Evolutionary conservation across 106 monocot genomes (phyloP).

Genomic region (Dendrobium huoshanense): DNA sequence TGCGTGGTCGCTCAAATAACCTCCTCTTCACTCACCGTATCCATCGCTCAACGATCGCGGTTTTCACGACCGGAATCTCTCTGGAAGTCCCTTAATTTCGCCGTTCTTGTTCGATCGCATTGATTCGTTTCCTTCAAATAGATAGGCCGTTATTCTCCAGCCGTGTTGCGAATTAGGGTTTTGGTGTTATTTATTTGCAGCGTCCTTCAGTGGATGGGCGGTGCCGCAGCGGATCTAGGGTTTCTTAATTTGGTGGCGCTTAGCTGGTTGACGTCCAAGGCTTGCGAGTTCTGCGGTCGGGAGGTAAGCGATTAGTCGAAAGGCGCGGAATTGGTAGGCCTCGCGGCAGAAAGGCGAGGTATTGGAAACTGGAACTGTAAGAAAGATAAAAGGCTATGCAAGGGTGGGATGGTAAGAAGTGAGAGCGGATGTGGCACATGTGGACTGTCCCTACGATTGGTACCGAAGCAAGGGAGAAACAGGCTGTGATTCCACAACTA

Average conservation of each 20-base stretch:
- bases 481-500: constrained; percentile 7
- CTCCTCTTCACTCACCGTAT: neutral
- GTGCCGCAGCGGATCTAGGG: constrained; percentile 15
- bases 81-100: constrained; percentile 18
- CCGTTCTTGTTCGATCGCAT: neutral
- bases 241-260: constrained; percentile 5
- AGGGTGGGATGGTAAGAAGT: constrained; percentile 59
- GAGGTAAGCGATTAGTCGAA: neutral
- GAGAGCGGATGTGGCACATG: constrained; percentile 50
- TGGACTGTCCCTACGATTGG: constrained; percentile 37
- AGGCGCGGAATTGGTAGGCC: constrained; percentile 21
- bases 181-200: neutral
- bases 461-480: constrained; percentile 13
- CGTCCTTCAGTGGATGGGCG: neutral
- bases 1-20: constrained; percentile 1
- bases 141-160: neutral
- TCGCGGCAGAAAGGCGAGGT: constrained; percentile 14
- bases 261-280: constrained; percentile 8
- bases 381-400: constrained; percentile 60
- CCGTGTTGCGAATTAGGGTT: constrained; percentile 11
- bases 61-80: constrained; percentile 14
- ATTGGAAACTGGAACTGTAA: constrained; percentile 11
- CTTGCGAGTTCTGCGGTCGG: constrained; percentile 1
- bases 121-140: neutral
- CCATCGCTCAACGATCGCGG: constrained; percentile 20